Evolutionary conservation across 768 basidiomycete species (phyloP).

Genomic region (Serendipita sp.): DNA sequence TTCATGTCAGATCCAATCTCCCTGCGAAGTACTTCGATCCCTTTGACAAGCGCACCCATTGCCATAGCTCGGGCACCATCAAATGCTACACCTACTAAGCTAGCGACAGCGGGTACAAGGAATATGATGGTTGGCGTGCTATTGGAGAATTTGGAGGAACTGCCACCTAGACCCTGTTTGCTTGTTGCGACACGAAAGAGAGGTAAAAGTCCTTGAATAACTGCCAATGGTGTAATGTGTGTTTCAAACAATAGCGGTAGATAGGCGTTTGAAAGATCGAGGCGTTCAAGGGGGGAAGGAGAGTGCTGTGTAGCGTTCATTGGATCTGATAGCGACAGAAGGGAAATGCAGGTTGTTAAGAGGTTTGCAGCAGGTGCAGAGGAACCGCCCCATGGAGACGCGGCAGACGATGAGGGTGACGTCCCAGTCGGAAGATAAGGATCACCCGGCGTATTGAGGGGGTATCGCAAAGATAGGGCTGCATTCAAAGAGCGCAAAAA

Average conservation of each 20-base stretch:
- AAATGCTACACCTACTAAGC: constrained; percentile 61
- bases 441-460: constrained; percentile 62
- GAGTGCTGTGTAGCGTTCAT: constrained; percentile 19
- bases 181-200: constrained; percentile 53
- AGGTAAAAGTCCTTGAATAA: constrained; percentile 61
- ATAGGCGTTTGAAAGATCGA: constrained; percentile 46
- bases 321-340: constrained; percentile 42
- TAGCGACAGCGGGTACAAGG: constrained; percentile 58
- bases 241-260: constrained; percentile 57
- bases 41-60: constrained; percentile 55
- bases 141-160: constrained; percentile 23
- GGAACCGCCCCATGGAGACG: constrained; percentile 14
- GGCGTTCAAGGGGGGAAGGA: constrained; percentile 52
- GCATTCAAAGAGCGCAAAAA: constrained; percentile 73
- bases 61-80: constrained; percentile 53
- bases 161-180: constrained; percentile 35
- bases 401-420: constrained; percentile 44
- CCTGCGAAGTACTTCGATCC: constrained; percentile 53
- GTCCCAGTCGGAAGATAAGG: constrained; percentile 45
- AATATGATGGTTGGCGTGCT: constrained; percentile 36
- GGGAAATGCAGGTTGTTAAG: constrained; percentile 42
- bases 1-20: constrained; percentile 48
- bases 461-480: constrained; percentile 67
- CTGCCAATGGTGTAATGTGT: constrained; percentile 60
- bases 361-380: neutral